Conservation (phyloP, 768 basidiomycete species). For the Boletus rubescentipes region DNA sequence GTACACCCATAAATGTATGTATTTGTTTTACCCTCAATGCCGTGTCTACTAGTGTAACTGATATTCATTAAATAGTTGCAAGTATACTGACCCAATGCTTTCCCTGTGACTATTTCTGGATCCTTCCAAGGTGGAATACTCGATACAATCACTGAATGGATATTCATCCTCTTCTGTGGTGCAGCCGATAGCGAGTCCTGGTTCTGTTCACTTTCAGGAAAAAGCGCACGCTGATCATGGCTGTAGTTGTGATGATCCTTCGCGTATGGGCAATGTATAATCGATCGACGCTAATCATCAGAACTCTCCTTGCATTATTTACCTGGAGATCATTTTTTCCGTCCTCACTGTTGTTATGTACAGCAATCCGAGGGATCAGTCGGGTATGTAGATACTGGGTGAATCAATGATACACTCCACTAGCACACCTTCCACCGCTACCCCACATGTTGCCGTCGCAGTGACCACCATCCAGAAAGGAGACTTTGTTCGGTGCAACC, state of each 20-base stretch:
- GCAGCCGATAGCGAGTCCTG: background rate
- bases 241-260: background rate
- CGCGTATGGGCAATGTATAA: constrained; percentile 3
- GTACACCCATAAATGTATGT: background rate
- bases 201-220: no score
- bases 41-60: background rate
- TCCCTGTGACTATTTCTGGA: background rate
- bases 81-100: background rate
- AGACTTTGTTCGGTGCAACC: background rate
- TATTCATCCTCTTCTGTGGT: background rate
- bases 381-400: background rate
- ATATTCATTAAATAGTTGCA: background rate
- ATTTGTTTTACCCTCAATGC: background rate
- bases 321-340: background rate
- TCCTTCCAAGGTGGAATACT: background rate
- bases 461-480: background rate
- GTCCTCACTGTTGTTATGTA: background rate
- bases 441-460: background rate
- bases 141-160: background rate
- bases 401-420: background rate
- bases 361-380: background rate
- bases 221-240: no score
- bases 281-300: background rate
- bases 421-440: background rate
- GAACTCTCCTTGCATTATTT: background rate